Conservation (phyloP, 2,329 filamentous ascomycete species). For the Aphanocladium album region DNA sequence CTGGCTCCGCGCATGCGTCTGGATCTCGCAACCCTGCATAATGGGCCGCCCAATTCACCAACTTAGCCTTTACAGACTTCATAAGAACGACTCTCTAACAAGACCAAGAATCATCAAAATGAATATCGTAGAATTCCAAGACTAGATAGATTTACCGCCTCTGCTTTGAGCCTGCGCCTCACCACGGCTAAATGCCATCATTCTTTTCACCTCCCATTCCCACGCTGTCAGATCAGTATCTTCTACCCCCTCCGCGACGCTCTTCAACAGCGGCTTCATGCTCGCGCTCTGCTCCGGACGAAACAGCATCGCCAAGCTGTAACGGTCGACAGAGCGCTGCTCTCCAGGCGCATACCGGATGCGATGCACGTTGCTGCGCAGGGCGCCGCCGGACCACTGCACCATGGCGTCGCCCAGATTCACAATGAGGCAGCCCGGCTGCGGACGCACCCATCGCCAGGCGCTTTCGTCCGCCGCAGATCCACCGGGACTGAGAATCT, state of each 20-base stretch:
- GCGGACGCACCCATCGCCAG: slow-evolving; percentile 21
- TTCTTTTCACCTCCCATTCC: slow-evolving; percentile 1
- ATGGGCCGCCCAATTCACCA: no score
- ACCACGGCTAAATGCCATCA: neutral
- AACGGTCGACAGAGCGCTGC: neutral
- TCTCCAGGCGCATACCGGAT: slow-evolving; percentile 14
- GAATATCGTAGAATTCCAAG: neutral
- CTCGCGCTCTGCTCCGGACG: neutral
- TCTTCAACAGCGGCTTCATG: neutral
- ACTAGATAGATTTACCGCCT: neutral
- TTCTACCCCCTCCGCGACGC: neutral
- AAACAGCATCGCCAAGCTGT: neutral
- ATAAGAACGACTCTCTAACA: no score
- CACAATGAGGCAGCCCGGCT: slow-evolving; percentile 21
- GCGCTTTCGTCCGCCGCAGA: slow-evolving; percentile 13
- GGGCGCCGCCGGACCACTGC: slow-evolving; percentile 19
- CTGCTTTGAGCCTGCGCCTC: neutral
- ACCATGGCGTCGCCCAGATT: slow-evolving; percentile 19
- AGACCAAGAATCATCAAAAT: neutral
- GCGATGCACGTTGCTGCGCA: slow-evolving; percentile 24
- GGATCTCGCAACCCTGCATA: no score
- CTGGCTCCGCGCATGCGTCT: no score
- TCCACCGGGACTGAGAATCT: slow-evolving; percentile 25
- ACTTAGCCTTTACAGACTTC: no score
- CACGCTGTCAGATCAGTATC: neutral